Base-by-base conservation (phyloP, 805 yeast genomes). In the Metschnikowia aberdeeniae region DNA sequence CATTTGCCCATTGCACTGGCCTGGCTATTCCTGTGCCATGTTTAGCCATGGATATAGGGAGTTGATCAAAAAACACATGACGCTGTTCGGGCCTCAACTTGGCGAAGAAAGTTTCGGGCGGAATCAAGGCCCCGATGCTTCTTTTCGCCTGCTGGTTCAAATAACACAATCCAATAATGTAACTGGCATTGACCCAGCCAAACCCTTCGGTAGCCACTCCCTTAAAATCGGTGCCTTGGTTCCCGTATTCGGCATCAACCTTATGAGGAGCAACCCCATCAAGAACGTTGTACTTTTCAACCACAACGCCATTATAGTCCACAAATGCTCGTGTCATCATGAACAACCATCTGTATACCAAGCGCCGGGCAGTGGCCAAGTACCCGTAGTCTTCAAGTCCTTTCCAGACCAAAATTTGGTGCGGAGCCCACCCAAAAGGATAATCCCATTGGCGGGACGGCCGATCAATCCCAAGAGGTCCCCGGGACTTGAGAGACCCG, bases 381-480 rank as follows among this genome's bases (percentile, higher is more conserved):
- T 73, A 86, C 0, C 90, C 93, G 61, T 92, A 93, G 43, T 81
- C 77, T 26, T 63, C 56, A 29, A 92, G 72, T 0, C 97, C 98
- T 36, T 77, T 78, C 99, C 99, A 92, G 1, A 96, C 92, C 44
- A 92, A 63, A 13, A 92, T 87, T 65, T 92, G 99, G 62, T 93
- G 98, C 3, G 99, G 98, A 0, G 98, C 97, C 99, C 99, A 92
- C 1, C 98, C 98, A 59, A 71, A 88, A 2, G 99, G 99, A 63
- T 84, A 93, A 63, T 92, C 99, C 99, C 99, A 92, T 67, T 92
- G 99, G 63, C 98, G 75, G 10, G 84, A 80, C n/a, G 95, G 97
- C 57, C 89, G 72, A 35, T 78, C 73, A 13, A 86, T 64, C 1
- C 84, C 79, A 31, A 87, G 67, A 22, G 74, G 78, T 33, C 96